Base-by-base conservation (phyloP, 1,139 yeast species). In the Yamadazyma sp. region DNA sequence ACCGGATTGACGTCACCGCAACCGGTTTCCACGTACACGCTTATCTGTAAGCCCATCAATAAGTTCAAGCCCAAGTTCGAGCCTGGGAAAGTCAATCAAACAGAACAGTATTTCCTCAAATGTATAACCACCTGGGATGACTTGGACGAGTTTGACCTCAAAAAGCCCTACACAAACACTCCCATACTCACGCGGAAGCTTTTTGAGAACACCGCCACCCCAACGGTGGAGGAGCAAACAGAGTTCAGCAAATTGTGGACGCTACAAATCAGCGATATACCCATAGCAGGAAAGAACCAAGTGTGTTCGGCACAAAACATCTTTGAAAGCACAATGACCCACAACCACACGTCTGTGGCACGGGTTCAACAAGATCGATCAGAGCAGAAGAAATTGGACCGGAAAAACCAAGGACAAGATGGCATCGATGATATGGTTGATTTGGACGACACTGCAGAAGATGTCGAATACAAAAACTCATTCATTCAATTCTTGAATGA, bases 231-330 rank as follows among this genome's bases (percentile, higher is more conserved):
- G 16, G 36, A 17, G 22, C 38, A 30, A 29, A 10, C 29, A 5
- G 38, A 24, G 17, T 35, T 35, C 16, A 28, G 37, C 14, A 50
- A 56, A 42, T 56, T 50, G 28, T 86, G 95, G 95, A 73, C 83
- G 1, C 53, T 88, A 22, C 85, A 81, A 48, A 72, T 85, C 17
- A 69, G 81, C 7, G 97, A 89, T 62, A 83, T 88, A 12, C 97
- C 97, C 1, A 83, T 86, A 25, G 95, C 95, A 3, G 96, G 96
- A 7, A 86, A 77, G 78, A 55, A 75, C 75, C 63, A 83, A 74
- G 46, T 75, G 68, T 35, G 81, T 75, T 62, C 66, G 31, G 75
- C 73, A 8, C 96, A 88, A 56, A 77, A 87, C 12, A 73, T 87
- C 11, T 73, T 82, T 47, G 88, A 84, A 53, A 73, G 91, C 24